These are phyloP conservation scores for Apiotrichum veenhuisii DNA, from an alignment of 1,284 basidiomycete species.

Conservation along the genomic window DNA sequence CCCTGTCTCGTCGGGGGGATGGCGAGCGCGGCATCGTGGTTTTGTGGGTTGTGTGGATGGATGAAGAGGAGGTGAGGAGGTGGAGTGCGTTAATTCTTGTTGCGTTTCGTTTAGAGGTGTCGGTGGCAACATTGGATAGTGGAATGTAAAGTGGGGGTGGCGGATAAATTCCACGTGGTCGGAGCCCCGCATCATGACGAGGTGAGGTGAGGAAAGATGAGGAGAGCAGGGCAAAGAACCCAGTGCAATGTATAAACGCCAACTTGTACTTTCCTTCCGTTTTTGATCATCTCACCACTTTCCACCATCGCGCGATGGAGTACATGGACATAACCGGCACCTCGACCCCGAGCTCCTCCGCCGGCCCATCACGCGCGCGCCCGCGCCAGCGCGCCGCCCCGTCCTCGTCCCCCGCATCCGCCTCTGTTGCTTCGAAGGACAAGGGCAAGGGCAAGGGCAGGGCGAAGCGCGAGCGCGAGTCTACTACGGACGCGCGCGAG, in stretches of 20 bases:
- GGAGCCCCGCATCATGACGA: too few species aligned
- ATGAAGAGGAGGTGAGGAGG: neutral
- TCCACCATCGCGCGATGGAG: neutral
- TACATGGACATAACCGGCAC: neutral
- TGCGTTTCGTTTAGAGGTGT: neutral
- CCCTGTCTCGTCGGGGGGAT: constrained; percentile 19
- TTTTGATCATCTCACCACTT: neutral
- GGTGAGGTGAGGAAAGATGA: too few species aligned
- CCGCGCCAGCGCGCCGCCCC: too few species aligned
- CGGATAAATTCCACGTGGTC: too few species aligned
- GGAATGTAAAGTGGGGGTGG: too few species aligned
- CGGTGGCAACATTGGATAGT: neutral
- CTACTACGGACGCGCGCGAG: constrained; percentile 3
- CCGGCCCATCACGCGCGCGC: neutral
- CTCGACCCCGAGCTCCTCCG: neutral
- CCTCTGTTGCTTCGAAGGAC: neutral
- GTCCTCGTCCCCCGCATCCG: neutral
- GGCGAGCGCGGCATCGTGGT: constrained; percentile 36
- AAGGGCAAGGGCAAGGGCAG: neutral
- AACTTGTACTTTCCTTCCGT: too few species aligned
- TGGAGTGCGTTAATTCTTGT: neutral
- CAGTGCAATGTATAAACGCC: too few species aligned
- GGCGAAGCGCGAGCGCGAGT: constrained; percentile 1
- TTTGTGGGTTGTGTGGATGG: neutral
- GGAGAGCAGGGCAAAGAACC: too few species aligned